phyloP scores from a whole-genome alignment of 192 early-diverging fungal genomes.

The Backusella liffmaniae region DNA sequence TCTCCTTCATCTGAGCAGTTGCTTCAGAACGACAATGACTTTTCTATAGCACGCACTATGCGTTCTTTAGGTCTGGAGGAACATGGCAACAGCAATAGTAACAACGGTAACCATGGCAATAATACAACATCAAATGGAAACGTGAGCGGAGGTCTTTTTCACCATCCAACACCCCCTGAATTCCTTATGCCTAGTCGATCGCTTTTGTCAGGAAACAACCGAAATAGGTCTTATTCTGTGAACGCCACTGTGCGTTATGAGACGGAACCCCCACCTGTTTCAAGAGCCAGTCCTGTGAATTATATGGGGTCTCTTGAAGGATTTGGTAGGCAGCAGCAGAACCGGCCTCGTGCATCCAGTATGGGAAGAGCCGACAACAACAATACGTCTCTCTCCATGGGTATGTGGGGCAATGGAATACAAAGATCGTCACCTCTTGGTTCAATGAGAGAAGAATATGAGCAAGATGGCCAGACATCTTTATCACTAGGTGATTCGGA shows the following conservation, averaged over 20 bases:
- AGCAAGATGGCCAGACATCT: background rate
- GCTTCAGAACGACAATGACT: constrained; percentile 29
- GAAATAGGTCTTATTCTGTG: constrained; percentile 34
- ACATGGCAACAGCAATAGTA: background rate
- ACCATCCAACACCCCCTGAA: constrained; percentile 8
- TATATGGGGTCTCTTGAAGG: constrained; percentile 14
- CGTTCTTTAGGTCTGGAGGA: constrained; percentile 36
- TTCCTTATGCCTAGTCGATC: constrained; percentile 21
- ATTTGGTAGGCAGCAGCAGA: constrained; percentile 40
- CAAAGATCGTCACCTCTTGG: constrained; percentile 9
- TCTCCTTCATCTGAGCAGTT: constrained; percentile 30
- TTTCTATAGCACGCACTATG: constrained; percentile 33
- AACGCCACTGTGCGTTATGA: constrained; percentile 27
- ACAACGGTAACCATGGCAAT: background rate
- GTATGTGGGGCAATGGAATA: background rate
- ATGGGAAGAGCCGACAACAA: constrained; percentile 43
- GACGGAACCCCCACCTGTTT: background rate
- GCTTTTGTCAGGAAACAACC: constrained; percentile 17
- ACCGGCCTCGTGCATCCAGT: constrained; percentile 48
- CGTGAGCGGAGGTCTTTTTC: background rate
- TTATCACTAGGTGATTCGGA: constrained; percentile 19
- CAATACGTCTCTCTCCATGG: background rate
- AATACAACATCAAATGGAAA: background rate
- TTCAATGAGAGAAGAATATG: constrained; percentile 3
- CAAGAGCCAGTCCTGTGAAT: background rate